Evolutionary conservation across 2,329 filamentous ascomycete species (phyloP), one percentile per base, ranked within the genome.

Genomic region (Claviceps cyperi): DNA sequence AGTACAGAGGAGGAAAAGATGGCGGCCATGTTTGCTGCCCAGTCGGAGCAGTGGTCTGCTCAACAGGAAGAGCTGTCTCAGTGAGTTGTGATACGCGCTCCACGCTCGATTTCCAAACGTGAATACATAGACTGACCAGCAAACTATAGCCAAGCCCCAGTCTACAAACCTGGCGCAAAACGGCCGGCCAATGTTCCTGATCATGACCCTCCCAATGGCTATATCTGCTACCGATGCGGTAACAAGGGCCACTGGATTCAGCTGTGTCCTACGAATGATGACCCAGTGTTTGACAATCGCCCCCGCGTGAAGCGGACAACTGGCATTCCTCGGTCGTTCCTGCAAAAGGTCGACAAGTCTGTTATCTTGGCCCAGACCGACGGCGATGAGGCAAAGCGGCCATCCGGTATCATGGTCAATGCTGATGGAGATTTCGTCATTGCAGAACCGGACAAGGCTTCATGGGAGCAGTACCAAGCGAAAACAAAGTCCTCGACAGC

Each of bases 221-320:
- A 98, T 66, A 84, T 96, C 54, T 98, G 92, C 69, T 95, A 96
- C 64, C 84, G 92, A 47, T 98, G 92, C 67, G 86, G 89, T 54
- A 85, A 96, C 66, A 96, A 96, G 70, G 92, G 90, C n/a, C 92
- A 98, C 66, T 98, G 91, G 91, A 98, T 98, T 55, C 91, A 97
- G 69, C 80, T 87, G 48, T 98, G 92, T 62, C 92, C 92, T 6
- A 98, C 91, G n/a, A 98, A 98, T 65, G 88, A 95, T 64, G 90
- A 98, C 57, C 91, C 92, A 3, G 90, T 89, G 53, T 97, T 90
- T 66, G 92, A 98, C 68, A 90, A 90, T 57, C 84, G 88, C 49
- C 88, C 90, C 47, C 83, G 91, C 53, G 87, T 97, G 56, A 97
- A 96, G 74, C 83, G 91, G 53, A 97, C 92, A 4, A 98, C 92